These are phyloP conservation scores for Sarocladium strictum DNA, from an alignment of 2,329 filamentous ascomycete species.

Conservation along the genomic window DNA sequence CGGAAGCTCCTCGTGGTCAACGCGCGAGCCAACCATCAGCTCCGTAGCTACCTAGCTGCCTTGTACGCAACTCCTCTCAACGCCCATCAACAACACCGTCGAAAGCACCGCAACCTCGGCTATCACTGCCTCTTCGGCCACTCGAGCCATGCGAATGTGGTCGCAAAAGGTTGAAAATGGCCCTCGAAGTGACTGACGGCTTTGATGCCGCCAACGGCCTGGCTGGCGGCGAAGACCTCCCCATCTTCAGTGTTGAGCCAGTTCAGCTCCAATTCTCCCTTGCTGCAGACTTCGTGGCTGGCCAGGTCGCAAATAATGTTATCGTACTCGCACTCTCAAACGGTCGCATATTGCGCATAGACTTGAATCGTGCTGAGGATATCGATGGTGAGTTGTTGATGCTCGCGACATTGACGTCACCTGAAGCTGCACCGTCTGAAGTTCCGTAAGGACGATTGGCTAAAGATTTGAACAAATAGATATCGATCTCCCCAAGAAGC, in stretches of 20 bases:
- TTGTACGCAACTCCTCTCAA: no score
- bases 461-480: constrained; percentile 45
- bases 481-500: constrained; percentile 92
- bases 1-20: no score
- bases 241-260: constrained; percentile 90
- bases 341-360: constrained; percentile 87
- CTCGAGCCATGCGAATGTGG: constrained; percentile 13
- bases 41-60: not conserved
- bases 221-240: constrained; percentile 49
- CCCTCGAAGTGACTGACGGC: constrained; percentile 46
- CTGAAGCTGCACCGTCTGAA: not conserved
- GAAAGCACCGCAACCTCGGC: not conserved
- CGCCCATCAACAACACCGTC: not conserved
- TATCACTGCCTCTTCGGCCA: not conserved
- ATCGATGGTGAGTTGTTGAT: constrained; percentile 65
- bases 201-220: constrained; percentile 55
- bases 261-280: constrained; percentile 93
- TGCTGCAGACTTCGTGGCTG: constrained; percentile 91
- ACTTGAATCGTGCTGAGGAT: constrained; percentile 86
- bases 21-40: not conserved
- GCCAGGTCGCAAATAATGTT: constrained; percentile 96
- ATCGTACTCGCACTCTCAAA: constrained; percentile 88
- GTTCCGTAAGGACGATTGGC: not conserved
- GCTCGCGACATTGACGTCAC: not conserved
- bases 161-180: constrained; percentile 21